These are phyloP conservation scores for Intubia oerlemansii DNA, from an alignment of 2,329 filamentous ascomycete genomes.

Conservation along the genomic window DNA sequence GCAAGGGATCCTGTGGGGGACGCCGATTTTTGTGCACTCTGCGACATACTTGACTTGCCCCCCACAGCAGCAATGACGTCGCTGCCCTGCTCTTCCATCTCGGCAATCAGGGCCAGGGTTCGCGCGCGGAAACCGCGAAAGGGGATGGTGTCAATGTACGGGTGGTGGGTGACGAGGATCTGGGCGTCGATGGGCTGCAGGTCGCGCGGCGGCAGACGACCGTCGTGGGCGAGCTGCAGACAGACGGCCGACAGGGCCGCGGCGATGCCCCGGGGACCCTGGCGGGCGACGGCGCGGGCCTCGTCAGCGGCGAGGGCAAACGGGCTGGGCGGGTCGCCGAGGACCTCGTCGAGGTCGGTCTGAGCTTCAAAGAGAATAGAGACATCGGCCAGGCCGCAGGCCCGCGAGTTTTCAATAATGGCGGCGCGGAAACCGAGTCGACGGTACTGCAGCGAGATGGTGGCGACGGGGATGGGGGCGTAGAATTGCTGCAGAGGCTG, in stretches of 20 bases:
- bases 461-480: too few species aligned
- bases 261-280: constrained; percentile 9
- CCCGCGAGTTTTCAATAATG: constrained; percentile 16
- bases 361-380: too few species aligned
- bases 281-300: constrained; percentile 9
- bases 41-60: too few species aligned
- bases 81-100: constrained; percentile 5
- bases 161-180: constrained; percentile 14
- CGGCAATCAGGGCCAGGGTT: constrained; percentile 9
- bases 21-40: too few species aligned
- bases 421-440: constrained; percentile 13
- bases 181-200: constrained; percentile 14
- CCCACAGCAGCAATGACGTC: constrained; percentile 3
- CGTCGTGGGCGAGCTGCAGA: constrained; percentile 8
- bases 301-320: constrained; percentile 11
- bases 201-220: constrained; percentile 9
- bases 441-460: constrained; percentile 7
- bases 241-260: constrained; percentile 8
- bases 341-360: constrained; percentile 8
- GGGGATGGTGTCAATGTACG: constrained; percentile 16
- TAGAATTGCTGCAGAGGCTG: background rate
- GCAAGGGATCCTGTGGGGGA: too few species aligned
- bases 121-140: constrained; percentile 14
- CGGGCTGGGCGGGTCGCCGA: constrained; percentile 10
- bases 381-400: constrained; percentile 12